Base-by-base conservation (phyloP, 345 rosid genomes). In the Syzygium grande region DNA sequence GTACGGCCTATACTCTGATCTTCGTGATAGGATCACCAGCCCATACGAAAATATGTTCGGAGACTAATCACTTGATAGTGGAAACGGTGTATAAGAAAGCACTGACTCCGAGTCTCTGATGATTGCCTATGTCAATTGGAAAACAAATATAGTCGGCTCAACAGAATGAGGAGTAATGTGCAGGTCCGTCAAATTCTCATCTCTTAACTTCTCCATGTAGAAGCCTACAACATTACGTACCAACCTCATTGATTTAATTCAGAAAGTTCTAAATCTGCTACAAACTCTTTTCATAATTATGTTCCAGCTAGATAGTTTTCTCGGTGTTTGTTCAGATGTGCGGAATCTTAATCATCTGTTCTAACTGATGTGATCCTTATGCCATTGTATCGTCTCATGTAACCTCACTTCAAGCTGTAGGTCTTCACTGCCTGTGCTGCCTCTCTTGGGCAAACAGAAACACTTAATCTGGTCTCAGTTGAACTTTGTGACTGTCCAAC, bases 1-100 rank as follows among this genome's bases (percentile, higher is more conserved):
- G 61, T 92, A 88, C 73, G 92, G 90, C 53, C 93, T 97, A 22
- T 96, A 91, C 59, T 89, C 96, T 2, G 89, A 87, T 77, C 91
- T 90, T 29, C 91, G 84, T 2, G 87, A 94, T 85, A 87, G 94
- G 27, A 10, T 91, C 27, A 63, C 84, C 21, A 54, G 68, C 77
- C 58, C 78, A 29, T 0, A 5, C 49, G 25, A 38, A 73, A 73
- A 73, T 34, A 34, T 38, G 80, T 38, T 73, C 80, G 34, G 80
- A 73, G 80, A 38, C 49, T 73, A 41, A 73, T 73, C 2, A 21
- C 38, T 73, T 73, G 80, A 25, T 73, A 73, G 80, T 73, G 80
- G 80, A 73, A 73, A 73, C 14, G 1, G 49, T 38, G 49, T 14
- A 73, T 73, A 4, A 68, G 79, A 73, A 73, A 34, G 49, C 22